Evolutionary conservation across 1,284 basidiomycete species (phyloP), one percentile per base, ranked within the genome.

Genomic region (Fomitopsis pinicola): DNA sequence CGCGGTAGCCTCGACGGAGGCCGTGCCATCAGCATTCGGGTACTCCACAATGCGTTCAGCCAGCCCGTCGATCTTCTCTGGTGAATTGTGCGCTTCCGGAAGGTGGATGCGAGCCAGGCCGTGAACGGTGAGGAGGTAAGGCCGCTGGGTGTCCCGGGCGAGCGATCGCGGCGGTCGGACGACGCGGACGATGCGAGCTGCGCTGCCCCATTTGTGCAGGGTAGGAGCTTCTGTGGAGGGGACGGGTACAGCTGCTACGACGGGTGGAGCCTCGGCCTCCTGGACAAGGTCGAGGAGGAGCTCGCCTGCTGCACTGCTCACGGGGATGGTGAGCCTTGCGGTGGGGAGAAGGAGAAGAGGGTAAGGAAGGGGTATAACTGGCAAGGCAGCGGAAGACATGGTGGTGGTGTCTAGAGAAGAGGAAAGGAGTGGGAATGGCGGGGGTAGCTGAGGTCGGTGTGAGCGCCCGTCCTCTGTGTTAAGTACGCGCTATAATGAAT

Each of bases 281-380:
- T 88, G 84, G 57, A 89, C 81, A 63, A 88, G 79, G 0, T 80
- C 71, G 36, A 88, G 75, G 3, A 91, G 72, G 15, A 78, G 81
- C 64, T 88, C 84, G 33, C 86, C 89, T 48, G 84, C 77, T 10
- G 77, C 66, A 26, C 76, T 78, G 33, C 81, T 77, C 22, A 92
- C 78, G 2, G 86, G 84, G 59, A 91, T 71, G 0, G 88, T 85
- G 56, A 88, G 74, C 6, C 87, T 76, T 0, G 86, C 83, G 2
- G 83, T 83, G 0, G 89, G 90, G 12, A 92, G 79, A 26, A 92
- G 81, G 60, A 92, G 73, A 55, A 82, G 75, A 0, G 90, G 90
- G 65, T 86, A 77, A 0, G 83, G 80, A 42, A 92, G 81, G 1
- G 81, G 78, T 53, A 92, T 77, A 46, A 89, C 74, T 2, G 85